Evolutionary conservation across 106 monocot species (phyloP), one percentile per base, ranked within the genome.

Genomic region (Acorus calamus): DNA sequence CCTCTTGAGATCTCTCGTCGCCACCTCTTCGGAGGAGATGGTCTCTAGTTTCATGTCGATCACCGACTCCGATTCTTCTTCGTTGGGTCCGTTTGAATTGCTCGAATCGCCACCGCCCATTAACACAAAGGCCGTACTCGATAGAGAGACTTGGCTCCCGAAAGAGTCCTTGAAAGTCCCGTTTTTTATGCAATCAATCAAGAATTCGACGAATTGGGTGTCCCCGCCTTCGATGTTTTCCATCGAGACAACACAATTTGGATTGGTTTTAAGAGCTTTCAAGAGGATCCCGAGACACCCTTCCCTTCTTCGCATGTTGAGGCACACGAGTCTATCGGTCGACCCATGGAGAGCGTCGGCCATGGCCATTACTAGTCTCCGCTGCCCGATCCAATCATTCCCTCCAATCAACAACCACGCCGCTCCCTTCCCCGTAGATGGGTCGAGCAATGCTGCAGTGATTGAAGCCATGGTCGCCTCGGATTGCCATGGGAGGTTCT

Each of bases 401-500:
- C 96, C 96, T 73, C 68, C 54, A 10, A 96, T 44, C 48, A 80
- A 4, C 10, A 96, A 41, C 74, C 90, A 87, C 3, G 5, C 50
- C 9, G 73, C 81, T 46, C 71, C 79, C 56, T 53, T 78, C 57
- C 56, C 59, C 6, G 6, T 45, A 2, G 61, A 49, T 54, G 41
- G 4, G 58, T 80, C 85, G 2, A 65, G 52, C 42, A 96, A 49
- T 42, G 87, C 82, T 1, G 84, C 82, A 5, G 76, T 68, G 51
- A 96, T 82, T 14, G 68, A 68, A 51, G 66, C 57, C 62, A 91
- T 71, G 42, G 52, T 28, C 28, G 28, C 14, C 63, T 79, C 78
- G 3, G 78, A 83, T 42, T 98, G 90, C 88, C 96, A 88, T n/a
- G 85, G 85, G 54, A 98, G 76, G 62, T 85, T 88, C 75, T 81